Conservation (phyloP, 192 early-diverging fungal species). For the Powellomyces hirtus region DNA sequence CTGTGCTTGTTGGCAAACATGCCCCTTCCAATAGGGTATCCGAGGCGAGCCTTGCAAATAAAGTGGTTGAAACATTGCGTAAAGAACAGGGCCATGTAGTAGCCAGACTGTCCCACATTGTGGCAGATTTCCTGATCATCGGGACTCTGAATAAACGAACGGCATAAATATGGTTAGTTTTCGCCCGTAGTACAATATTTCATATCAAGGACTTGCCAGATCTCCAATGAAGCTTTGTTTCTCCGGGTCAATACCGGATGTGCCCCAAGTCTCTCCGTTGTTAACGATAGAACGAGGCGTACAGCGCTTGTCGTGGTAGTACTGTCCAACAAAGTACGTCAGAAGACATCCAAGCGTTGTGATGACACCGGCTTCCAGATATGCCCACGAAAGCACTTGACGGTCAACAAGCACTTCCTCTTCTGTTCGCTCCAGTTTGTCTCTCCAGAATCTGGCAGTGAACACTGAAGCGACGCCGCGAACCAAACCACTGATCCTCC, state of each 20-base stretch:
- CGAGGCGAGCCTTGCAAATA: constrained; percentile 71
- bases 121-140: constrained; percentile 63
- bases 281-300: constrained; percentile 45
- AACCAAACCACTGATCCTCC: neutral
- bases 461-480: neutral
- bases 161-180: neutral
- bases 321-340: constrained; percentile 80
- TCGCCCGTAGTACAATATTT: neutral
- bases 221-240: constrained; percentile 38
- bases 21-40: constrained; percentile 52
- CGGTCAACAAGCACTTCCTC: constrained; percentile 87
- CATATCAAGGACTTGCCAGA: neutral
- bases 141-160: constrained; percentile 10
- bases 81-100: constrained; percentile 78
- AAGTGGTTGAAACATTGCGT: constrained; percentile 95
- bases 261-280: constrained; percentile 34
- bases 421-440: constrained; percentile 61
- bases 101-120: constrained; percentile 75
- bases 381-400: constrained; percentile 77
- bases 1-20: constrained; percentile 76
- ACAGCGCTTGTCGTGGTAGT: constrained; percentile 46
- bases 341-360: constrained; percentile 68
- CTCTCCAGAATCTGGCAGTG: constrained; percentile 34
- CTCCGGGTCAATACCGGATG: constrained; percentile 49
- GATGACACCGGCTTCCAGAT: constrained; percentile 83